Evolutionary conservation across 805 yeast genomes (phyloP), one percentile per base, ranked within the genome.

Genomic region (Lipomyces oligophaga): DNA sequence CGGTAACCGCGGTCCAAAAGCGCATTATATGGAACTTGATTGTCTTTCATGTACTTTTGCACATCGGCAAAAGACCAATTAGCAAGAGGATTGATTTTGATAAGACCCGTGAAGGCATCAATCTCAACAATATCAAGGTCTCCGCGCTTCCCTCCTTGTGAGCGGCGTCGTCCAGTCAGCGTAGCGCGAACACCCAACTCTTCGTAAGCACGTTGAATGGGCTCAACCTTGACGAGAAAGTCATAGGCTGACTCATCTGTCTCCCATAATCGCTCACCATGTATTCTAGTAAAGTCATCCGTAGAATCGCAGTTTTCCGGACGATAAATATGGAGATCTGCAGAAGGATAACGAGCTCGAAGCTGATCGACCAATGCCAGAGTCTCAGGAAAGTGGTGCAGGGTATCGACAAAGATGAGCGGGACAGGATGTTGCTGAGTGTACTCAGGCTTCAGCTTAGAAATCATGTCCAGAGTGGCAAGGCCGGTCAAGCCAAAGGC

Each of bases 381-480:
- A 0, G 97, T 90, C 65, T 90, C 97, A n/a, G 90, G 88, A 72
- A 90, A 90, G 65, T 90, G 97, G 61, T 89, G 85, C 53, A 90
- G 69, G 0, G 97, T 90, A 63, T 90, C 97, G 38, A 89, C 73
- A 63, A 90, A 90, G 1, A 90, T 82, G 45, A 89, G 70, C 45
- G 88, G 94, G 5, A 85, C 71, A 0, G 81, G 75, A 35, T 67
- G 63, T 7, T 49, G 52, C n/a, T 49, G 46, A 5, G 41, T 47
- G 43, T 57, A 49, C 33, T 36, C 58, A 30, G 49, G 62, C 47
- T 52, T 63, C 38, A 81, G 58, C 60, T 80, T 78, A 26, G 83
- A 74, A 24, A 89, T 66, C 76, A 89, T 84, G 64, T 89, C 96
- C 34, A 85, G 71, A 10, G 90, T 89, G 25, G 84, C 95, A 49